These are phyloP conservation scores for Chenopodium quinoa DNA, from an alignment of 148 eudicot species.

Conservation along the genomic window DNA sequence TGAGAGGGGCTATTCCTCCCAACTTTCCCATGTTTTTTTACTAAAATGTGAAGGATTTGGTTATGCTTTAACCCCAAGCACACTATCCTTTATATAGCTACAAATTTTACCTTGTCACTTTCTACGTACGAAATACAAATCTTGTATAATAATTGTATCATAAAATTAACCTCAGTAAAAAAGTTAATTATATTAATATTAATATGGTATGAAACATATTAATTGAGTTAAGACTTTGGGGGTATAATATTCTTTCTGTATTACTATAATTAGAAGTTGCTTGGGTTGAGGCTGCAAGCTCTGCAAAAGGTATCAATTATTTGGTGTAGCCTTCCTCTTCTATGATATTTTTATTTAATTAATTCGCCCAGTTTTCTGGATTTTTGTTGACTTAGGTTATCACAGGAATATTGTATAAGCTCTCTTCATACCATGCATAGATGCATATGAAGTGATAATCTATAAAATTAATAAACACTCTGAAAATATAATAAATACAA, in stretches of 20 bases:
- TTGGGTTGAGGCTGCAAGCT: slow-evolving; percentile 3
- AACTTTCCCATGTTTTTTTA: slow-evolving; percentile 13
- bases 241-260: slow-evolving; percentile 10
- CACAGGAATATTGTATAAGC: not conserved
- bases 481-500: too few species aligned
- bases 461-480: too few species aligned
- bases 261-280: slow-evolving; percentile 10
- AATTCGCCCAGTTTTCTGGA: not conserved
- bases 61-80: not conserved
- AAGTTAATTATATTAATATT: not conserved
- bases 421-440: not conserved
- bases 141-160: not conserved
- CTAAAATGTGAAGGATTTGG: slow-evolving; percentile 9
- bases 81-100: slow-evolving; percentile 24
- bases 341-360: not conserved
- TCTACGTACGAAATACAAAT: not conserved
- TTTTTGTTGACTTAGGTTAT: not conserved
- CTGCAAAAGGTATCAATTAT: not conserved
- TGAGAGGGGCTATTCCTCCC: slow-evolving; percentile 33
- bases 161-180: not conserved
- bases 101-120: not conserved
- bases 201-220: not conserved
- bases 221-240: slow-evolving; percentile 1
- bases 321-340: not conserved
- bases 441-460: not conserved